A percentile compares a stretch with the other conserved stretches of the same genome.
Evolutionary conservation across 2,329 filamentous ascomycete genomes (phyloP).

Genomic region (Hymenoscyphus infarciens): DNA sequence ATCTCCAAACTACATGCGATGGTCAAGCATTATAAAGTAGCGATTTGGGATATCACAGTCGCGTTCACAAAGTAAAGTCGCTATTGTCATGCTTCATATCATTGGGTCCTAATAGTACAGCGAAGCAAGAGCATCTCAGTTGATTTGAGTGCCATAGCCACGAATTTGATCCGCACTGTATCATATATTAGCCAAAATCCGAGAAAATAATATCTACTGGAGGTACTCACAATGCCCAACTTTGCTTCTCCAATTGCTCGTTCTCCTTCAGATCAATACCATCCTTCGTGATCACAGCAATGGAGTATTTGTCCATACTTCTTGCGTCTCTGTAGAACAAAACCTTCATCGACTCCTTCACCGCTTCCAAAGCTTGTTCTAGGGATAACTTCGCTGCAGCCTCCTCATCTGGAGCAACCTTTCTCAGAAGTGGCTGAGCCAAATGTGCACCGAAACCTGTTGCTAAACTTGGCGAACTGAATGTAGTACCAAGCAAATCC

Average conservation of each 20-base stretch:
- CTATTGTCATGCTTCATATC: constrained; percentile 25
- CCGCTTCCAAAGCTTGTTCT: constrained; percentile 74
- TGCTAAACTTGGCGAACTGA: constrained; percentile 80
- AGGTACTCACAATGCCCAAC: constrained; percentile 73
- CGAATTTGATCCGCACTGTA: constrained; percentile 75
- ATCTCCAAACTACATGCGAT: neutral
- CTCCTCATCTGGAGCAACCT: constrained; percentile 78
- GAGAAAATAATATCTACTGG: neutral
- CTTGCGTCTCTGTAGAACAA: constrained; percentile 95
- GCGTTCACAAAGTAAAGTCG: neutral
- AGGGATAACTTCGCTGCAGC: constrained; percentile 66
- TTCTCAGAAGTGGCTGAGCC: constrained; percentile 86
- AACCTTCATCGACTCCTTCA: constrained; percentile 97
- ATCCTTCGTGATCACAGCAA: constrained; percentile 84
- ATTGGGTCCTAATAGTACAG: constrained; percentile 33
- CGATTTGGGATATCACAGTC: neutral
- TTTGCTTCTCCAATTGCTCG: constrained; percentile 89
- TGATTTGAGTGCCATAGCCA: constrained; percentile 85
- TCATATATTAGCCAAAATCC: constrained; percentile 21
- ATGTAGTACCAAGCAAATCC: constrained; percentile 91
- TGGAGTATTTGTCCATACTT: constrained; percentile 85
- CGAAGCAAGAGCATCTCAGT: constrained; percentile 34
- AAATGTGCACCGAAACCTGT: constrained; percentile 93
- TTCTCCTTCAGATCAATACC: constrained; percentile 81
- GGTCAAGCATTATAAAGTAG: too few species aligned